Percentiles rank a stretch among this genome's conserved stretches.
Evolutionary conservation across 768 basidiomycete species (phyloP).

Genomic region (Hygrophorus russula): DNA sequence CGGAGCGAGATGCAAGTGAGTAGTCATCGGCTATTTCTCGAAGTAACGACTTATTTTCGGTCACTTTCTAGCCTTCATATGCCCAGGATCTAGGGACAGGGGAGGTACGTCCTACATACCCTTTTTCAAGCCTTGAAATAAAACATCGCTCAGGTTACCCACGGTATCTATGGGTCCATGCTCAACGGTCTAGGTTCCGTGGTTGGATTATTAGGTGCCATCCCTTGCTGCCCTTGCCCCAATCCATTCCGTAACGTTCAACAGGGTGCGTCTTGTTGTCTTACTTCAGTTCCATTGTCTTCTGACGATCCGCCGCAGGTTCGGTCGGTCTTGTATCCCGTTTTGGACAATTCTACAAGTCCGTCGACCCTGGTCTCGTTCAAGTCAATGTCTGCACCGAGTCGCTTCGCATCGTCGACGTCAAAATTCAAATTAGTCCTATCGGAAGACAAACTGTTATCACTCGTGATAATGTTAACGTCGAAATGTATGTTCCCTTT

Average conservation of each 20-base stretch:
- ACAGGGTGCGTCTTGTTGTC: conserved; percentile 43
- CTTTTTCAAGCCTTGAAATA: neutral
- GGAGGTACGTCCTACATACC: conserved; percentile 25
- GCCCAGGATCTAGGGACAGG: conserved; percentile 76
- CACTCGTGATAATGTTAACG: conserved; percentile 93
- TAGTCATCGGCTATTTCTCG: neutral
- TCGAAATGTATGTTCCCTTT: conserved; percentile 62
- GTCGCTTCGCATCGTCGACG: conserved; percentile 74
- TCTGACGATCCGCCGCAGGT: conserved; percentile 33
- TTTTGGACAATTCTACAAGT: conserved; percentile 95
- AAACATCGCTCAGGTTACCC: conserved; percentile 40
- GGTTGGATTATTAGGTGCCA: conserved; percentile 60
- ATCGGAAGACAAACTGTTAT: conserved; percentile 86
- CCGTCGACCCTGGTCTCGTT: conserved; percentile 86
- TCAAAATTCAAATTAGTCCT: conserved; percentile 89
- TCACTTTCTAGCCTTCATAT: conserved; percentile 62
- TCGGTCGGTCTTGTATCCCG: conserved; percentile 86
- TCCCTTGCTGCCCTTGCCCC: conserved; percentile 78
- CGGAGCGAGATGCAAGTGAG: conserved; percentile 79
- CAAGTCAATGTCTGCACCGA: conserved; percentile 95
- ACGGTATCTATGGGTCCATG: conserved; percentile 79
- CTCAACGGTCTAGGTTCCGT: conserved; percentile 57
- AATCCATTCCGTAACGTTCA: conserved; percentile 81
- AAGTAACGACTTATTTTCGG: neutral
- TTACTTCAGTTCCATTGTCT: conserved; percentile 4